Base-by-base conservation (phyloP, 1,139 yeast species). In the Candida anutae region DNA sequence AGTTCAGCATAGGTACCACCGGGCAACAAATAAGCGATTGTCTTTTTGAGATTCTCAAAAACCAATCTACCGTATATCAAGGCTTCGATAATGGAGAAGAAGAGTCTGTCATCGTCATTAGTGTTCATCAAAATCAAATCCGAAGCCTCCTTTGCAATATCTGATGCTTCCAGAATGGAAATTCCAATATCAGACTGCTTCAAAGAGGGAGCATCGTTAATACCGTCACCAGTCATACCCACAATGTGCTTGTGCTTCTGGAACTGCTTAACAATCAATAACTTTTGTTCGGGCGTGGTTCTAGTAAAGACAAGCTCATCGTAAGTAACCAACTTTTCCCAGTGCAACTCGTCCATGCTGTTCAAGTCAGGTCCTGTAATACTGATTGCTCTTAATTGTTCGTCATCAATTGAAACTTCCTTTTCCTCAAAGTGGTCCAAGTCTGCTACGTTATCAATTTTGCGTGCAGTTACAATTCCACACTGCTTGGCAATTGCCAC, bases 111-210 rank as follows among this genome's bases (percentile, higher is more conserved):
- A 10, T 60, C 55, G 21, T 46, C 53, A 15, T 49, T 52, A 13
- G 34, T 35, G 23, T 29, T 30, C 44, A 67, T 46, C 25, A 70
- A 48, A 18, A 71, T 59, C 41, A 71, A 43, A 43, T 72, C 77
- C 18, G 74, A 58, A 0, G 77, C 77, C 36, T 70, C 77, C 39
- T 69, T 62, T n/a, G 77, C 77, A 38, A 72, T 63, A 39, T 72
- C 77, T 13, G 74, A 61, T 3, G 73, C 77, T 27, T 56, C 61
- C 5, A 56, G 58, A 54, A 70, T 55, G 2, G 75, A 68, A 33
- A 71, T 65, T 23, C 77, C 77, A 30, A 69, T 58, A 43, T 69
- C 72, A 2, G 75, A 71, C 36, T 62, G 67, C 37, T 60, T 64
- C 36, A 68, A 53, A 0, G 74, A 62, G 5, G 75, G 75, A 0